Base-by-base conservation (phyloP, 1,284 basidiomycete genomes). In the Trametes pubescens region DNA sequence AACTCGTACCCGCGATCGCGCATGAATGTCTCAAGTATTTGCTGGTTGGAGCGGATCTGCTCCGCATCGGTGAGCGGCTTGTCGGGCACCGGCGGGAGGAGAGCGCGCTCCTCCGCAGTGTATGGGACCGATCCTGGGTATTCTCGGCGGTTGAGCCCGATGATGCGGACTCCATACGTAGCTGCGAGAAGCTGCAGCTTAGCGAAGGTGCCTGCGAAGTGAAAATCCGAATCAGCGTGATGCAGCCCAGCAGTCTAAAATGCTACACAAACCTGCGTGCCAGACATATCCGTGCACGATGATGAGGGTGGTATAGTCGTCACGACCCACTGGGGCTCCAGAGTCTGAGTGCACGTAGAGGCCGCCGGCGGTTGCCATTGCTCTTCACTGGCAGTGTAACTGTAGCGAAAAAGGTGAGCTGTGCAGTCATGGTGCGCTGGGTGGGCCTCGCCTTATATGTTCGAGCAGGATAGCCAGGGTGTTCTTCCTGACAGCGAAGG, bases 241-340 rank as follows among this genome's bases (percentile, higher is more conserved):
- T 32, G 8, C 8, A 8, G 4, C 18, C 14, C 9, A 11, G 38
- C 38, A 7, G 3, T 2, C 5, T 2, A 18, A 14, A 24, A 3
- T 18, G 16, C 2, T 16, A 3, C 10, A 48, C 24, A 35, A 2
- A 73, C 74, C 73, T 7, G 67, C 62, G 38, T 71, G 69, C 58
- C 72, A 74, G 37, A 64, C 66, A 3, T 66, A 70, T 16, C 74
- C 74, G 37, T 75, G 73, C 2, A 75, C 56, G 34, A 73, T 66
- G 16, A 74, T 66, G 14, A 75, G 22, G 4, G 74, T 75, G 2
- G 68, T 70, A 44, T 75, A 75, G n/a, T 61, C 55, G 1, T 57
- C 32, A 13, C 64, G 61, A 2, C 51, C 62, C 7, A 16, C 35
- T 0, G 69, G 70, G 3, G 59, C 62, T 18, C 68, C 67, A 0